Base-by-base conservation (phyloP, 129 eudicot species). In the Chrysanthemum makinoi region DNA sequence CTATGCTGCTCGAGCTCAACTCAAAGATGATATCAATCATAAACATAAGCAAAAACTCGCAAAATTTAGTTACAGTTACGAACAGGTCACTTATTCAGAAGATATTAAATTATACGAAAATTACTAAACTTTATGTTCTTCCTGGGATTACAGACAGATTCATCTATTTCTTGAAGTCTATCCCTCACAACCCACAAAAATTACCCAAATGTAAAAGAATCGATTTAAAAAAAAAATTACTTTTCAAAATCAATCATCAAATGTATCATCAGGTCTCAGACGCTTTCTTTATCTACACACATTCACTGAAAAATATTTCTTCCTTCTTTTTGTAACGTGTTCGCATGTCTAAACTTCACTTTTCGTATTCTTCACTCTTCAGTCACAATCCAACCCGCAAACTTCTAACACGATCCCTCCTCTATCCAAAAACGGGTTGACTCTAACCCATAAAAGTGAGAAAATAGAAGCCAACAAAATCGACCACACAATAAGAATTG, bases 401-500 rank as follows among this genome's bases (percentile, higher is more conserved):
- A 87, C 88, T 72, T 87, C 96, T 24, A 90, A 80, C 15, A 90
- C 94, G 53, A 90, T 81, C n/a, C 96, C 96, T 17, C 77, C 84
- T 65, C 79, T 77, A 0, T 76, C 62, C 73, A 87, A 51, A 62
- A 90, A 90, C 39, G 96, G 96, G 78, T 90, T 90, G 72, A 90
- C 75, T 19, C 96, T 77, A 49, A 90, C 96, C 96, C 94, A 89
- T 28, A 89, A 72, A 51, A 89, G 86, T 2, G 96, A 89, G 76
- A 89, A 84, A 26, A 89, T 89, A 7, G 96, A 89, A 12, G 96
- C 92, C 24, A 89, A 79, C 72, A 86, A 81, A 53, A 89, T 89
- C 12, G 96, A 87, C 96, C 96, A 90, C 68, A 90, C 96, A 3
- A 90, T 57, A 56, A 90, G 74, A 28, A 90, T 90, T 0, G 96